Percentiles rank a stretch among this genome's conserved stretches.
Conservation (phyloP, 73 alveolate genomes). For the Paramecium tetraurelia region DNA sequence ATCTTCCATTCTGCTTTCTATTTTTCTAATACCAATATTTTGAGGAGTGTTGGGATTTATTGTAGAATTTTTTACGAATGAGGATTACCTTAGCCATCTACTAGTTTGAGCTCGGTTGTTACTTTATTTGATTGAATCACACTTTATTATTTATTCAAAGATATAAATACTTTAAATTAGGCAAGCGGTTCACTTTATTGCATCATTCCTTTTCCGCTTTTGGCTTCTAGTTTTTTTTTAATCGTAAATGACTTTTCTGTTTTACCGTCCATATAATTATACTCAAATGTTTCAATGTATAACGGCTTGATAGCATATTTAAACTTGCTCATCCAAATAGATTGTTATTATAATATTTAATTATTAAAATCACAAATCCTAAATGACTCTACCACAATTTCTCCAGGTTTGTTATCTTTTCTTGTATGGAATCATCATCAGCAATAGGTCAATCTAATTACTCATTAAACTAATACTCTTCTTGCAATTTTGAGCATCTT, state of each 20-base stretch:
- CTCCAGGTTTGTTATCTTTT: background rate
- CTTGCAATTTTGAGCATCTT: background rate
- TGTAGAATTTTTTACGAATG: background rate
- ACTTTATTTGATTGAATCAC: background rate
- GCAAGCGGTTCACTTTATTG: slow-evolving; percentile 12
- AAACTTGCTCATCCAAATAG: background rate
- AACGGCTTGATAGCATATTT: background rate
- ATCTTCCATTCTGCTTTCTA: background rate
- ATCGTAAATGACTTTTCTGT: background rate
- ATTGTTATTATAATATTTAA: background rate
- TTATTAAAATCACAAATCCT: background rate
- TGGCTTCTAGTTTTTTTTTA: background rate
- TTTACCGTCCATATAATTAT: background rate
- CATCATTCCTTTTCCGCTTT: background rate
- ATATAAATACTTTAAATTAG: background rate
- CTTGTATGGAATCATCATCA: background rate
- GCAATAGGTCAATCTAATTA: background rate
- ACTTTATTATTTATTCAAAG: background rate
- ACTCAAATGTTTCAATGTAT: background rate
- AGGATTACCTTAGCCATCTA: background rate
- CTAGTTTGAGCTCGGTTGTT: background rate
- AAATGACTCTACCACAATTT: background rate
- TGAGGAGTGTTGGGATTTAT: background rate
- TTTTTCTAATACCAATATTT: background rate
- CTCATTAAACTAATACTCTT: background rate